Evolutionary conservation across 2,329 filamentous ascomycete genomes (phyloP).

Genomic region (Phyllosticta citrichinensis): DNA sequence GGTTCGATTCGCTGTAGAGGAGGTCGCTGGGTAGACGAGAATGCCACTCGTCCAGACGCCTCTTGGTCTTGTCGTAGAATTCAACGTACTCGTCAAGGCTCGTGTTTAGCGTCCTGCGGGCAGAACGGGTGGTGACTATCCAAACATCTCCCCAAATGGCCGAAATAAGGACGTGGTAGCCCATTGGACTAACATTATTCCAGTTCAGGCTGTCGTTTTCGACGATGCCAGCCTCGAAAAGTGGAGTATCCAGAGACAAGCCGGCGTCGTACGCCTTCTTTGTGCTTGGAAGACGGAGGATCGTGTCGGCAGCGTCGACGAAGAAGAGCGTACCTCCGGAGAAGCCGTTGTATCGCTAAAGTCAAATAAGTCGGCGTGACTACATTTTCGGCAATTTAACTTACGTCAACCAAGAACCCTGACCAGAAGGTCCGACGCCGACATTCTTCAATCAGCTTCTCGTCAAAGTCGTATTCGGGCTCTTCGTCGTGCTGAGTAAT

Average conservation of each 20-base stretch:
- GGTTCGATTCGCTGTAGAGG: slow-evolving; percentile 45
- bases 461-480: slow-evolving; percentile 47
- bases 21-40: slow-evolving; percentile 46
- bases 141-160: slow-evolving; percentile 58
- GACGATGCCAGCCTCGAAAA: slow-evolving; percentile 47
- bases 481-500: slow-evolving; percentile 32
- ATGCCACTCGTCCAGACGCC: slow-evolving; percentile 49
- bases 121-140: slow-evolving; percentile 46
- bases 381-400: slow-evolving; percentile 15
- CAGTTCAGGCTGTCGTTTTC: slow-evolving; percentile 19
- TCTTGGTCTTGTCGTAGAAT: slow-evolving; percentile 44
- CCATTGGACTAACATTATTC: slow-evolving; percentile 40
- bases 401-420: slow-evolving; percentile 57
- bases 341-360: slow-evolving; percentile 49
- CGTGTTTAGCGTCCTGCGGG: slow-evolving; percentile 13
- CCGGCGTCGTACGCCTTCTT: slow-evolving; percentile 53
- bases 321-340: slow-evolving; percentile 41
- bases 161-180: slow-evolving; percentile 51
- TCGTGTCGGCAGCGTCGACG: slow-evolving; percentile 55
- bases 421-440: slow-evolving; percentile 64
- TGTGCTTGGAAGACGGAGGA: slow-evolving; percentile 55
- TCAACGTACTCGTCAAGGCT: slow-evolving; percentile 29
- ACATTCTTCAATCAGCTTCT: slow-evolving; percentile 52
- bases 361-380: slow-evolving; percentile 16
- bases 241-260: slow-evolving; percentile 45